These are phyloP conservation scores for Suillus occidentalis DNA, from an alignment of 768 basidiomycete species.

Conservation along the genomic window DNA sequence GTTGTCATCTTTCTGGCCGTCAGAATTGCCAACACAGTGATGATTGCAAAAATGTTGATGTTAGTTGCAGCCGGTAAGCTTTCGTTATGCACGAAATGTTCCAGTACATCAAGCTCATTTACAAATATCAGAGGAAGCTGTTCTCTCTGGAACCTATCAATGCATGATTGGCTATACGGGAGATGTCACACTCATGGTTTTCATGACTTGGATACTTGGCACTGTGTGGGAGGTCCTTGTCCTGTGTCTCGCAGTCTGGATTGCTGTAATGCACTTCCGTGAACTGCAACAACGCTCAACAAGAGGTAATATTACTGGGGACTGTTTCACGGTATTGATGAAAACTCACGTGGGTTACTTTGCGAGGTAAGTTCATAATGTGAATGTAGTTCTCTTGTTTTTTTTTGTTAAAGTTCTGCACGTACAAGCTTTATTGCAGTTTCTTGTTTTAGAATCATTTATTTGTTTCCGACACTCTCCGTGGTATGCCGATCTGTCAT, in stretches of 20 bases:
- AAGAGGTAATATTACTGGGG: not conserved
- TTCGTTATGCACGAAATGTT: not conserved
- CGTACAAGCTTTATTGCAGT: not conserved
- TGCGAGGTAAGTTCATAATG: not conserved
- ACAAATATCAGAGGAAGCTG: not conserved
- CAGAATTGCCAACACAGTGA: not conserved
- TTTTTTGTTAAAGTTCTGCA: not conserved
- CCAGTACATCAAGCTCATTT: not conserved
- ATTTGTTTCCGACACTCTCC: not conserved
- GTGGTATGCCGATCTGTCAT: not conserved
- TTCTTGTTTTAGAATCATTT: not conserved
- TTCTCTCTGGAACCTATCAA: not conserved
- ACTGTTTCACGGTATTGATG: not conserved
- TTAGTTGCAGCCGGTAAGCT: not conserved
- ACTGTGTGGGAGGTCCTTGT: not conserved
- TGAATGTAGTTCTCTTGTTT: not conserved
- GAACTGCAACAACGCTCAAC: not conserved
- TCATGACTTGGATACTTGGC: not conserved
- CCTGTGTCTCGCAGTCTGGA: not conserved
- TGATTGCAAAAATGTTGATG: fast-evolving
- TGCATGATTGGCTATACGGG: not conserved
- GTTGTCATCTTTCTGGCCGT: not conserved
- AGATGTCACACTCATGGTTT: not conserved
- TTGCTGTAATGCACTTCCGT: not conserved
- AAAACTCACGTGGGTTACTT: not conserved